Base-by-base conservation (phyloP, 257 asterid genomes). In the Primulina eburnea region DNA sequence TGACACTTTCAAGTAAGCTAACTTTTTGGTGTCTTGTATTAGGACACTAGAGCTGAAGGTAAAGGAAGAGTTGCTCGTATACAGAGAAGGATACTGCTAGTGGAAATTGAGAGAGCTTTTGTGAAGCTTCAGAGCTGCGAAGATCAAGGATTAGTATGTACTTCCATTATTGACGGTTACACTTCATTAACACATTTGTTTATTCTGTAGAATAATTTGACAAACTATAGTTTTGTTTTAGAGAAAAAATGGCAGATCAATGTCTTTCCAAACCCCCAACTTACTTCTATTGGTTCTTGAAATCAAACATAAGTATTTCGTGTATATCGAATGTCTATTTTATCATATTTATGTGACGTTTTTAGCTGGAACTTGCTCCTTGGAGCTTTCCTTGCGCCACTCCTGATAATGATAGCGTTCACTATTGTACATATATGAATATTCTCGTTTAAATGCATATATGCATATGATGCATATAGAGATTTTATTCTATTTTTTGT, bases 31-130 rank as follows among this genome's bases (percentile, higher is more conserved):
- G 28, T 62, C 61, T 74, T 74, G 69, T 81, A 83, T 73, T 80
- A 93, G 99, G 99, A 93, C 76, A 82, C 88, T 11, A 82, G 92
- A 87, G 96, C 97, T 62, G 96, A 90, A 87, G 99, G 99, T 57
- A 85, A 92, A 80, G 99, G 99, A 77, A 84, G 96, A 82, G 88
- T 83, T 81, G 97, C 99, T 76, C 89, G 97, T 64, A 84, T 90
- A 47, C 97, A 90, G 68, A 88, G 99, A 85, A 81, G 99, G 82
- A 81, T 89, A 70, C 76, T 90, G 70, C 73, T 90, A 35, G 94
- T 83, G 77, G 96, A 90, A 78, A 85, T 93, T 74, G 92, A 90
- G 82, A 89, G 94, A 79, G 90, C 89, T 68, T 78, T 89, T 62
- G 77, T 85, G 83, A 90, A 89, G 84, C 82, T 73, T 62, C 92